Evolutionary conservation across 2,329 filamentous ascomycete species (phyloP).

Genomic region (Claviceps sp.): DNA sequence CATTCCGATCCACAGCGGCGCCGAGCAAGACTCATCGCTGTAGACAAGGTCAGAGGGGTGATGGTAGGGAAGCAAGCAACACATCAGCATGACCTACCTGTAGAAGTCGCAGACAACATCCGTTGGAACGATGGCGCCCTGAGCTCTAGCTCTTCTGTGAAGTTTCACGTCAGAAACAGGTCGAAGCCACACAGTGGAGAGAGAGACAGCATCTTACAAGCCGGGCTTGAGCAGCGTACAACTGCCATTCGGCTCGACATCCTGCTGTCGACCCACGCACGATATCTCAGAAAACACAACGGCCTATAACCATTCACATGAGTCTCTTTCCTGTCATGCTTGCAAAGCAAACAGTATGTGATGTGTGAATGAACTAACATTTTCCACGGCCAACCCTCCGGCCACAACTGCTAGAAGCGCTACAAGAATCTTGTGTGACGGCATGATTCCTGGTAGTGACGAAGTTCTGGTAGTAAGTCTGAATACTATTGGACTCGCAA

Average conservation of each 20-base stretch:
- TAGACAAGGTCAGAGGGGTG: neutral
- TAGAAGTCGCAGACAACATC: constrained; percentile 3
- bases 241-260: neutral
- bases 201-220: neutral
- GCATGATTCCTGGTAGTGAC: neutral
- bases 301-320: neutral
- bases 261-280: neutral
- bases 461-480: neutral
- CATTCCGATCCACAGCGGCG: constrained; percentile 5
- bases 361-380: neutral
- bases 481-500: neutral
- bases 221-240: neutral
- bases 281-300: neutral
- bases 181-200: too few relatives aligned
- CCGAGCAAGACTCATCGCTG: constrained; percentile 2
- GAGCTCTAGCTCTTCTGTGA: neutral
- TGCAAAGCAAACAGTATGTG: too few relatives aligned
- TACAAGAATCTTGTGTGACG: neutral
- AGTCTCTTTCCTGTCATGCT: neutral
- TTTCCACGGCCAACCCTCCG: neutral
- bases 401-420: neutral
- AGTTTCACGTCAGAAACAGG: neutral
- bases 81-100: neutral
- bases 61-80: neutral
- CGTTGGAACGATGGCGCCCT: neutral